A percentile compares a stretch with the other conserved stretches of the same genome.
Conservation (phyloP, 257 asterid genomes). For the Nicotiana undulata region DNA sequence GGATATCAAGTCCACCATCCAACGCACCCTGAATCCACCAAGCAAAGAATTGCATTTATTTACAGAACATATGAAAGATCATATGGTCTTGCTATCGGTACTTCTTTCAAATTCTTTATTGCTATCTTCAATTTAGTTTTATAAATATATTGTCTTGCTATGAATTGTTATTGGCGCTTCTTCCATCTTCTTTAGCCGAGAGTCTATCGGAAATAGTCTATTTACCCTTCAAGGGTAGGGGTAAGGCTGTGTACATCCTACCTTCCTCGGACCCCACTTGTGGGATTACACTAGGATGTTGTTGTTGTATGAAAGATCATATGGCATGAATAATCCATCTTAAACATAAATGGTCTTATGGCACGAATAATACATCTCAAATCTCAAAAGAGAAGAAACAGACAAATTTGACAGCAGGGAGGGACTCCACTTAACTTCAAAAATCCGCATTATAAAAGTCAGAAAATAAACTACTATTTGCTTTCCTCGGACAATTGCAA, state of each 20-base stretch:
- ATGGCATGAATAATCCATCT: background rate
- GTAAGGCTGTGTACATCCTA: no score
- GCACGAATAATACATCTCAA: background rate
- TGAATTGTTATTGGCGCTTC: no score
- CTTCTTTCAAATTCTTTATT: no score
- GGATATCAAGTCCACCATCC: conserved; percentile 82
- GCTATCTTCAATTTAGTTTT: no score
- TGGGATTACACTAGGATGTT: no score
- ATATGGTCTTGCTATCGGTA: background rate
- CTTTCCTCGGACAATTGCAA: background rate
- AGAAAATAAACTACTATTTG: background rate
- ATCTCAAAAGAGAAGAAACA: background rate
- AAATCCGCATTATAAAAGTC: background rate
- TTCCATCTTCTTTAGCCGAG: no score
- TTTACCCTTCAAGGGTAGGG: no score
- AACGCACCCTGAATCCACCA: conserved; percentile 55
- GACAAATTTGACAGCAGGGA: background rate
- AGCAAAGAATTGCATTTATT: background rate
- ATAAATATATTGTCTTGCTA: no score
- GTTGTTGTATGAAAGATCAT: background rate
- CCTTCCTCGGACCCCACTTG: no score
- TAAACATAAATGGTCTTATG: background rate
- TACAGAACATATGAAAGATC: background rate
- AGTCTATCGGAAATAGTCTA: no score
- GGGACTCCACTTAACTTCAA: background rate